These are phyloP conservation scores for Diaporthe helianthi DNA, from an alignment of 2,329 filamentous ascomycete genomes.

Conservation along the genomic window DNA sequence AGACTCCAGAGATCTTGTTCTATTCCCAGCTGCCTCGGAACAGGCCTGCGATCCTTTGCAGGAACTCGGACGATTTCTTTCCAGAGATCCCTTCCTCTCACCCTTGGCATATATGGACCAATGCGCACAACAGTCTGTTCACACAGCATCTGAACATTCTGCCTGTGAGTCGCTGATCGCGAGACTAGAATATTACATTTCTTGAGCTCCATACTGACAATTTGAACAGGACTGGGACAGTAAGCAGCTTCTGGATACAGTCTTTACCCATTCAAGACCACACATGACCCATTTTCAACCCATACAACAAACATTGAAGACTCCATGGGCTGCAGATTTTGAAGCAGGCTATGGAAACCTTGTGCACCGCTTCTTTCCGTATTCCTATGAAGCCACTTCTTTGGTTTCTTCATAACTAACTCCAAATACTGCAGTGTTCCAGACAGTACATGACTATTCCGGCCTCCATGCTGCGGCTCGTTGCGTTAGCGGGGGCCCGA, in stretches of 20 bases:
- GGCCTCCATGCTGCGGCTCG: slow-evolving; percentile 89
- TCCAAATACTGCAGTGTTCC: too few relatives aligned
- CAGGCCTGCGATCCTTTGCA: slow-evolving; percentile 74
- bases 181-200: background rate
- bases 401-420: too few relatives aligned
- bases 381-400: too few relatives aligned
- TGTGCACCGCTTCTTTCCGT: too few relatives aligned
- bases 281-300: too few relatives aligned
- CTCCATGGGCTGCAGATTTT: too few relatives aligned
- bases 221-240: slow-evolving; percentile 68
- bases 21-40: slow-evolving; percentile 81
- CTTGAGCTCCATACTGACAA: background rate
- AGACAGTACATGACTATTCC: slow-evolving; percentile 71
- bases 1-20: slow-evolving; percentile 85
- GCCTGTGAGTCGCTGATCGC: slow-evolving; percentile 51
- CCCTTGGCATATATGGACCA: slow-evolving; percentile 94
- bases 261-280: too few relatives aligned
- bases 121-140: slow-evolving; percentile 86
- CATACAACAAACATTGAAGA: too few relatives aligned
- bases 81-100: slow-evolving; percentile 82
- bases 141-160: slow-evolving; percentile 85
- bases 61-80: slow-evolving; percentile 94
- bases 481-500: slow-evolving; percentile 87
- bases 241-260: too few relatives aligned
- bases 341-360: too few relatives aligned